These are phyloP conservation scores for Bigelowiella natans DNA, from an alignment of 78 protist genomes.

Conservation along the genomic window DNA sequence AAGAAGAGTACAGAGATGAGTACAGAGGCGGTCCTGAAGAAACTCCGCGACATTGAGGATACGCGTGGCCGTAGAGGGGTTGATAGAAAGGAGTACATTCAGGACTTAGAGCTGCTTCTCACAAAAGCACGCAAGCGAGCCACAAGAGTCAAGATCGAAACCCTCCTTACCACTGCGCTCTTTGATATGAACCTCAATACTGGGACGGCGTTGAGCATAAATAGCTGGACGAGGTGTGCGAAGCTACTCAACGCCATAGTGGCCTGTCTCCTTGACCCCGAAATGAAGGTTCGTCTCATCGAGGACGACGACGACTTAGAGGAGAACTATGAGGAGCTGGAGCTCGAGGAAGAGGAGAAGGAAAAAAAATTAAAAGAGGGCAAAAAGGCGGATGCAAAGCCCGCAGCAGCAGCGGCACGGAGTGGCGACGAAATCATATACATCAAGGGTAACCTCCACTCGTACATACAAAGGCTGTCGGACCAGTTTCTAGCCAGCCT, in stretches of 20 bases:
- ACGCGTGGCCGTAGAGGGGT: not conserved
- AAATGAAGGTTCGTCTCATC: not conserved
- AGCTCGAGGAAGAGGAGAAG: not conserved
- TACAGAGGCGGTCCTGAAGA: not conserved
- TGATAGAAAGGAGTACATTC: not conserved
- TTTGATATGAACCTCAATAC: not conserved
- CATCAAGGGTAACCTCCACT: constrained; percentile 18
- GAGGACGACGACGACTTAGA: not conserved
- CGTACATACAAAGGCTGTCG: constrained; percentile 60
- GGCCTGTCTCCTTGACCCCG: not conserved
- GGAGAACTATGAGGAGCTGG: not conserved
- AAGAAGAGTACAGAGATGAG: not conserved
- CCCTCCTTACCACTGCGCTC: not conserved
- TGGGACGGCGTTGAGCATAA: not conserved
- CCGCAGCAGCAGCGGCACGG: not conserved
- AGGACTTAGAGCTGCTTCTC: not conserved
- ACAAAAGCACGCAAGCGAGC: not conserved
- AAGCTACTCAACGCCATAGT: not conserved
- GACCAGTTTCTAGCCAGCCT: constrained; percentile 60
- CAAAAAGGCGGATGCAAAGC: not conserved
- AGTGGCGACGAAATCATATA: not conserved
- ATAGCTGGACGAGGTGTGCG: not conserved
- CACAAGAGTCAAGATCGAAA: not conserved
- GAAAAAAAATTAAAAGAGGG: not conserved
- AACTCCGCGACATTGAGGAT: not conserved